Conservation (phyloP, 495 filamentous ascomycete species). For the Penicillium mononematosum region DNA sequence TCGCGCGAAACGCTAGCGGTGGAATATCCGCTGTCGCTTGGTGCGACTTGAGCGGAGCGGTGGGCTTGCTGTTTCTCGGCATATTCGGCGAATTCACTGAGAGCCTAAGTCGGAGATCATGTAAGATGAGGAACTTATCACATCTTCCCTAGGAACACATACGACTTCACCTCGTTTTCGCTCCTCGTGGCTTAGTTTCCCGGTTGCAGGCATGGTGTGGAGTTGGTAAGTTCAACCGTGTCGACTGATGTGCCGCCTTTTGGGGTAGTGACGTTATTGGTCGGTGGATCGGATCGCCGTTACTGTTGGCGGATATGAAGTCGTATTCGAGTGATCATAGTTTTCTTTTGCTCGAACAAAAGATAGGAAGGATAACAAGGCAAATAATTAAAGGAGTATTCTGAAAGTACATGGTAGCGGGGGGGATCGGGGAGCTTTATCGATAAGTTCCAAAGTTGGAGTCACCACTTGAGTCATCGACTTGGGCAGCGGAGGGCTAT, state of each 20-base stretch:
- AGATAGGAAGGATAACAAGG: conserved; percentile 5
- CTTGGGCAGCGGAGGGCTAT: not conserved
- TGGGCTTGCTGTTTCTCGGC: conserved; percentile 90
- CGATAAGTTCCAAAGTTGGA: conserved; percentile 28
- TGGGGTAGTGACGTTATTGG: conserved; percentile 29
- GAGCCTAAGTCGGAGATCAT: conserved; percentile 55
- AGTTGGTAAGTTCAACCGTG: conserved; percentile 5
- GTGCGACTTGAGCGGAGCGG: conserved; percentile 45
- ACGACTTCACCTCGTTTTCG: conserved; percentile 83
- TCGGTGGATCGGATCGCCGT: conserved; percentile 20
- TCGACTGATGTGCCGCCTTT: conserved; percentile 14
- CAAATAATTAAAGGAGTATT: not conserved
- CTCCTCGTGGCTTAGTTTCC: conserved; percentile 68
- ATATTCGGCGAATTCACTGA: conserved; percentile 97
- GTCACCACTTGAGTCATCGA: conserved; percentile 35
- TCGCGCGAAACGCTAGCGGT: conserved; percentile 38
- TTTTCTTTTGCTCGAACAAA: conserved; percentile 21
- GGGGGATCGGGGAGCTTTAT: conserved; percentile 37
- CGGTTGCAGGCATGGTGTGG: conserved; percentile 33
- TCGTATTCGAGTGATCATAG: conserved; percentile 52
- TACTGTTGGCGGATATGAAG: conserved; percentile 32
- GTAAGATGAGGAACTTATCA: not conserved
- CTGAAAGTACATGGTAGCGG: not conserved
- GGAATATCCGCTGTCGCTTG: conserved; percentile 47
- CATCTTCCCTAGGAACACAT: conserved; percentile 26